phyloP scores from a whole-genome alignment of 345 rosid genomes.

The Citrus cavaleriei region DNA sequence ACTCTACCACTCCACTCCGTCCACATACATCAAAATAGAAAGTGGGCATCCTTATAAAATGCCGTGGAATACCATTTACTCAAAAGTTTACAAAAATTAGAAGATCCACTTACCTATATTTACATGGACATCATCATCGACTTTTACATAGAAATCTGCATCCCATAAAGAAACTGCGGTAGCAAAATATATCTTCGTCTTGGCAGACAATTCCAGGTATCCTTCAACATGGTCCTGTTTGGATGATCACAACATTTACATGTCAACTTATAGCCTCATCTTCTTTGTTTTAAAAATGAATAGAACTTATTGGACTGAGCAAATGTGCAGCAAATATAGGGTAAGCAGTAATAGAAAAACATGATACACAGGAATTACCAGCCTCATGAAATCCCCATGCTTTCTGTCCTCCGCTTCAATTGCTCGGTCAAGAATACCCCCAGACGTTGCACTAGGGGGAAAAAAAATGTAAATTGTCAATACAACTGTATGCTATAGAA shows the following conservation, averaged over 20 bases:
- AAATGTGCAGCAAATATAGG: background rate
- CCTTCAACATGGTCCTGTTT: slow-evolving; percentile 96
- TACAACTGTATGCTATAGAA: background rate
- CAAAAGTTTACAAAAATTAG: background rate
- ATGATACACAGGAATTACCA: slow-evolving; percentile 39
- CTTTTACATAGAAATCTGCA: slow-evolving; percentile 97
- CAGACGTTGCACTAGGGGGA: slow-evolving; percentile 70
- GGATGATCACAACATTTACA: slow-evolving; percentile 7
- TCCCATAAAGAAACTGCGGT: slow-evolving; percentile 87
- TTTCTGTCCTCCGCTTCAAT: slow-evolving; percentile 86
- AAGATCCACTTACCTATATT: slow-evolving; percentile 57
- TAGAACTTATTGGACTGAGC: background rate
- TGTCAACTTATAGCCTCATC: background rate
- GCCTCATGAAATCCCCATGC: slow-evolving; percentile 88
- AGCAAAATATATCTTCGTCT: slow-evolving; percentile 91
- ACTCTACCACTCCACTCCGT: background rate
- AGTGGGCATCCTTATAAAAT: background rate
- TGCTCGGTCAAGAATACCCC: slow-evolving; percentile 92
- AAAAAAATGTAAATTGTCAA: background rate
- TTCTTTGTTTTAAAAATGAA: background rate
- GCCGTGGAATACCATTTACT: background rate
- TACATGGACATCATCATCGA: slow-evolving; percentile 98
- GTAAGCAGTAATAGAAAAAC: background rate
- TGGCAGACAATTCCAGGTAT: slow-evolving; percentile 95
- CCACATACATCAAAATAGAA: too few species aligned